These are phyloP conservation scores for Clitopilus hobsonii DNA, from an alignment of 768 basidiomycete species.

Conservation along the genomic window DNA sequence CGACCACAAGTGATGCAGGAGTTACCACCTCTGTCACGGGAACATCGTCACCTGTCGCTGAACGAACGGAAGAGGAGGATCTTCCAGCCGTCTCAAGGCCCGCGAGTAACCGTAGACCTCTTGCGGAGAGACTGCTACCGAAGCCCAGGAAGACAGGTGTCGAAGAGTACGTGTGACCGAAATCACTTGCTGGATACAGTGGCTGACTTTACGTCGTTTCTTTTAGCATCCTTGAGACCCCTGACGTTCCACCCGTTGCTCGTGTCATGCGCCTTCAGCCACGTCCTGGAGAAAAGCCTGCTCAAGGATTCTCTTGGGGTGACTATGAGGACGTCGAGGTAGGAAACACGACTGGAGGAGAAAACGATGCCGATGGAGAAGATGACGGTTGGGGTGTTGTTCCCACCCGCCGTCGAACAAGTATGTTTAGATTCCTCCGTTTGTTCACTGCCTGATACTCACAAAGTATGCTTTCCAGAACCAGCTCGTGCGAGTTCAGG, in stretches of 20 bases:
- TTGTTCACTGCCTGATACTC: not conserved
- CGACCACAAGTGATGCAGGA: slow-evolving; percentile 46
- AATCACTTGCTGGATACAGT: not conserved
- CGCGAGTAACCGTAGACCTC: slow-evolving; percentile 31
- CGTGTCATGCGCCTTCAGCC: slow-evolving; percentile 69
- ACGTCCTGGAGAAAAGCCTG: slow-evolving; percentile 50
- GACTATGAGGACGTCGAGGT: slow-evolving; percentile 68
- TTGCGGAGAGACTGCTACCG: slow-evolving; percentile 63
- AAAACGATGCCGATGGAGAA: slow-evolving; percentile 62
- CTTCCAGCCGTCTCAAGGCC: slow-evolving; percentile 17
- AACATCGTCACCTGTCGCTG: slow-evolving; percentile 31
- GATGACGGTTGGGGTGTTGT: slow-evolving; percentile 83
- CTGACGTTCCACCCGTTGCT: slow-evolving; percentile 50
- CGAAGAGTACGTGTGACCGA: slow-evolving; percentile 54
- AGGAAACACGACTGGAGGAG: slow-evolving; percentile 29
- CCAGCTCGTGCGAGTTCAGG: slow-evolving; percentile 5
- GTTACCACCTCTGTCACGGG: slow-evolving; percentile 41
- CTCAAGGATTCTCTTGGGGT: slow-evolving; percentile 65
- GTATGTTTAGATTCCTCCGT: slow-evolving; percentile 23
- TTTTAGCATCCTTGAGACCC: slow-evolving; percentile 57
- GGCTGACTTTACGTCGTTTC: slow-evolving; percentile 10
- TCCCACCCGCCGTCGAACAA: slow-evolving; percentile 42
- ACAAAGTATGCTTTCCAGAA: slow-evolving; percentile 7
- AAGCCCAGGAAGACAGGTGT: slow-evolving; percentile 62
- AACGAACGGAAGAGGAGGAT: slow-evolving; percentile 21